Evolutionary conservation across 345 rosid species (phyloP).

Genomic region (Salix exigua): DNA sequence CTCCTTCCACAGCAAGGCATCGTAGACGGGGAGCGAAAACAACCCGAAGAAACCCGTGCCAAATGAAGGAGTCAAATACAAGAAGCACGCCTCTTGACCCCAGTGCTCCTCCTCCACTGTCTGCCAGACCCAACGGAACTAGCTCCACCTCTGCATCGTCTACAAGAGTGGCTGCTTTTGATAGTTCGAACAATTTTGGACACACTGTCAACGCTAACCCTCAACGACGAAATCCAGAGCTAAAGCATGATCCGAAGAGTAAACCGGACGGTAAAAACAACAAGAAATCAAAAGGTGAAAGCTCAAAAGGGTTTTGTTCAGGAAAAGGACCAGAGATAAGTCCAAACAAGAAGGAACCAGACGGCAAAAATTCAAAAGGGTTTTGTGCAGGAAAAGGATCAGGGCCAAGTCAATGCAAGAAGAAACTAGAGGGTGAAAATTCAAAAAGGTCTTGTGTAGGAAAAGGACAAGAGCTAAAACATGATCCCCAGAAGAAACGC

Average conservation of each 20-base stretch:
- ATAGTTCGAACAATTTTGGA: slow-evolving; percentile 22
- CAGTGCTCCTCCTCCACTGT: slow-evolving; percentile 2
- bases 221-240: slow-evolving; percentile 23
- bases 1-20: slow-evolving; percentile 9
- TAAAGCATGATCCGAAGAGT: slow-evolving; percentile 16
- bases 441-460: too few relatives aligned
- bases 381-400: too few relatives aligned
- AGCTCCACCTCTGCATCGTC: neutral
- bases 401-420: too few relatives aligned
- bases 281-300: too few relatives aligned
- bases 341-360: too few relatives aligned
- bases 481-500: too few relatives aligned
- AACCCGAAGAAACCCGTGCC: slow-evolving; percentile 9
- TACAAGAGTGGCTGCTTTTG: slow-evolving; percentile 17
- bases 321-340: too few relatives aligned
- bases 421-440: too few relatives aligned
- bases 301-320: too few relatives aligned
- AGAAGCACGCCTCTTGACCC: neutral
- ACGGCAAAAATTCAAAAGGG: too few relatives aligned
- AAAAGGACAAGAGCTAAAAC: too few relatives aligned
- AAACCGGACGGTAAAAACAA: neutral
- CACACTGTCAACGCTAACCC: slow-evolving; percentile 11
- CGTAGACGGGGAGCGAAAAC: slow-evolving; percentile 20
- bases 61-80: slow-evolving; percentile 11
- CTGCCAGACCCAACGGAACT: slow-evolving; percentile 21